A percentile compares a stretch with the other conserved stretches of the same genome.
These are phyloP conservation scores for Nicotiana undulata DNA, from an alignment of 257 asterid species.

Conservation along the genomic window DNA sequence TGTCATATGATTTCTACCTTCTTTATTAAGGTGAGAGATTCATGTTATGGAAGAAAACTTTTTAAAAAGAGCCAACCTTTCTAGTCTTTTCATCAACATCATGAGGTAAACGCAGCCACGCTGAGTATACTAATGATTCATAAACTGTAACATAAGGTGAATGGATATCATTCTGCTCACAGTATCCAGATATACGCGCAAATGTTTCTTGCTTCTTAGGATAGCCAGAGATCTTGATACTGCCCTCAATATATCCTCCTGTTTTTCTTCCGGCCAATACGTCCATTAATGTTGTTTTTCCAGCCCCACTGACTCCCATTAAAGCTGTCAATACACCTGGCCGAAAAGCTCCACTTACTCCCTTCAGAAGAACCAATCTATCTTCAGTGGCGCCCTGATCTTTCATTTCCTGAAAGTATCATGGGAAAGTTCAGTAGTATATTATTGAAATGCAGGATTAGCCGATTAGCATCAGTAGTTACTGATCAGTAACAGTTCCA, in stretches of 20 bases:
- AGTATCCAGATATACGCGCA: constrained; percentile 63
- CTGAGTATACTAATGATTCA: constrained; percentile 63
- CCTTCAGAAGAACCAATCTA: constrained; percentile 49
- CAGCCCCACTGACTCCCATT: constrained; percentile 85
- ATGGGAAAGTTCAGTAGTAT: neutral
- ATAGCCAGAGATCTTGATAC: constrained; percentile 55
- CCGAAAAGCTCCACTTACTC: constrained; percentile 61
- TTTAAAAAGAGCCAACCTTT: constrained; percentile 24
- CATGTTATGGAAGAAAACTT: neutral
- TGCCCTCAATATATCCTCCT: constrained; percentile 71
- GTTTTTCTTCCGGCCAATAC: constrained; percentile 76
- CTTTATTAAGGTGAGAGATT: neutral
- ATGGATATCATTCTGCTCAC: constrained; percentile 77
- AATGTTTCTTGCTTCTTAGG: constrained; percentile 66
- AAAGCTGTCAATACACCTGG: constrained; percentile 80
- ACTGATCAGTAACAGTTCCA: too few relatives aligned
- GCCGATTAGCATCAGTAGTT: neutral
- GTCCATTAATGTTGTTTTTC: constrained; percentile 78
- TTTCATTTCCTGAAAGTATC: constrained; percentile 52
- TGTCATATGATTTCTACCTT: neutral
- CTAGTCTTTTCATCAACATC: constrained; percentile 39
- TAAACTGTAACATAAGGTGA: constrained; percentile 65
- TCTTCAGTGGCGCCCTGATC: constrained; percentile 41
- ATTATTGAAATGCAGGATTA: neutral
- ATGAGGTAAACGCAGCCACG: constrained; percentile 58